phyloP scores from a whole-genome alignment of 2,329 filamentous ascomycete genomes.

The Colletotrichum australisinense region DNA sequence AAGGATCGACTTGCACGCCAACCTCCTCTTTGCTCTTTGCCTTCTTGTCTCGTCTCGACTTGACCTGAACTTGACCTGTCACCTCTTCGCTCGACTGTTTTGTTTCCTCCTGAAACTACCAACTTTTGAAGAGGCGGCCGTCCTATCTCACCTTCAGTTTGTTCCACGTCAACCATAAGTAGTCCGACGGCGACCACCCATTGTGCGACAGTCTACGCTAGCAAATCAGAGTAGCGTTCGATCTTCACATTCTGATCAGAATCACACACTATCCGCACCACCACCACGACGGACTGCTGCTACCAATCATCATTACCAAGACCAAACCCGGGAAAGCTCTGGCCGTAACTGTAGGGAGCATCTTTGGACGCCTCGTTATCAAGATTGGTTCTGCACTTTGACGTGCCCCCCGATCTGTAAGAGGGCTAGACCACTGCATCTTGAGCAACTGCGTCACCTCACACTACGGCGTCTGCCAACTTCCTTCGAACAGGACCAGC shows the following conservation, averaged over 20 bases:
- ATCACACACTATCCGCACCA: background rate
- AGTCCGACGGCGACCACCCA: background rate
- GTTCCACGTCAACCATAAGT: background rate
- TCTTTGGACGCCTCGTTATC: background rate
- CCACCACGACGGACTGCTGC: background rate
- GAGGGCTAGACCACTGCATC: conserved; percentile 1
- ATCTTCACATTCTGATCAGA: background rate
- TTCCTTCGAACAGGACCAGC: background rate
- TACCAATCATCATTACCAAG: too few species aligned
- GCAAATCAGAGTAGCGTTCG: background rate
- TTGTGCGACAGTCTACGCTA: background rate
- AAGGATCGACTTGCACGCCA: conserved; percentile 3
- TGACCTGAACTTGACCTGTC: background rate
- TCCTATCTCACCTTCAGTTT: background rate
- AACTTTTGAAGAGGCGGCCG: background rate
- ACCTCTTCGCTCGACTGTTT: background rate
- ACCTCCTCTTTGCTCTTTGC: background rate
- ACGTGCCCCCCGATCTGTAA: background rate
- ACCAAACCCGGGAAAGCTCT: conserved; percentile 4
- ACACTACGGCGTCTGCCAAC: conserved; percentile 11
- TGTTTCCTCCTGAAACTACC: background rate
- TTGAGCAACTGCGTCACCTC: background rate
- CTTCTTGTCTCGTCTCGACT: background rate
- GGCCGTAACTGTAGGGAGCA: background rate
- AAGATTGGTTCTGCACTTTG: conserved; percentile 18